phyloP scores from a whole-genome alignment of 202 grass and related monocot genomes.

The Musa balbisiana region DNA sequence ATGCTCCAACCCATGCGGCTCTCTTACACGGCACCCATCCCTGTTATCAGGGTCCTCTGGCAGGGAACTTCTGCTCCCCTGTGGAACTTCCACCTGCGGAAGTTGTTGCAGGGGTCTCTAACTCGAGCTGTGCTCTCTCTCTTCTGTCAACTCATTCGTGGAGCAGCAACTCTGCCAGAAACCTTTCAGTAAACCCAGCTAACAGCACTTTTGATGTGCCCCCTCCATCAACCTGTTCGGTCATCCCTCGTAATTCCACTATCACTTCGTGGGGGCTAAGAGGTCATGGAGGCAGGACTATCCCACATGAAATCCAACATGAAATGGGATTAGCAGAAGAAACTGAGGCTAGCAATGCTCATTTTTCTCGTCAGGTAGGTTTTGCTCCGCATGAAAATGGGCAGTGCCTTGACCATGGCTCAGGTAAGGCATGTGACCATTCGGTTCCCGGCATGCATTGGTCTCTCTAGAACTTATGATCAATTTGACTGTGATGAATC shows the following conservation, averaged over 20 bases:
- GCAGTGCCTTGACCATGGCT: constrained; percentile 33
- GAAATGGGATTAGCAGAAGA: constrained; percentile 30
- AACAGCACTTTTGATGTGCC: constrained; percentile 39
- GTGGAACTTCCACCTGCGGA: constrained; percentile 48
- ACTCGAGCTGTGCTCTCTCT: constrained; percentile 99
- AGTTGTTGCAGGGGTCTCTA: constrained; percentile 45
- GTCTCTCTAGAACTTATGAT: constrained; percentile 43
- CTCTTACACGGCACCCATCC: constrained; percentile 22
- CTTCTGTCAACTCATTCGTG: constrained; percentile 98
- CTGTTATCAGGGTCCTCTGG: constrained; percentile 32
- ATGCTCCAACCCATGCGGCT: constrained; percentile 20
- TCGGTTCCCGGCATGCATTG: constrained; percentile 53
- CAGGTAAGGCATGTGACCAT: constrained; percentile 37
- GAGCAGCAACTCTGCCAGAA: constrained; percentile 31
- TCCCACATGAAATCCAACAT: constrained; percentile 27
- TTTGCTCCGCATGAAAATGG: constrained; percentile 61
- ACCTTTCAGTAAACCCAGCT: constrained; percentile 36
- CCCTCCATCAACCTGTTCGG: constrained; percentile 22
- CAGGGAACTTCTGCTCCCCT: constrained; percentile 19
- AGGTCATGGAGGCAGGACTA: constrained; percentile 25
- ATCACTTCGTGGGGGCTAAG: constrained; percentile 21
- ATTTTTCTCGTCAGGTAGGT: constrained; percentile 66
- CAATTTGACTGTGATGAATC: not conserved
- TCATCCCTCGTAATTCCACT: constrained; percentile 34
- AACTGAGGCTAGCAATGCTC: constrained; percentile 25